Base-by-base conservation (phyloP, 208 protist genomes). In the Acanthamoeba healyi region DNA sequence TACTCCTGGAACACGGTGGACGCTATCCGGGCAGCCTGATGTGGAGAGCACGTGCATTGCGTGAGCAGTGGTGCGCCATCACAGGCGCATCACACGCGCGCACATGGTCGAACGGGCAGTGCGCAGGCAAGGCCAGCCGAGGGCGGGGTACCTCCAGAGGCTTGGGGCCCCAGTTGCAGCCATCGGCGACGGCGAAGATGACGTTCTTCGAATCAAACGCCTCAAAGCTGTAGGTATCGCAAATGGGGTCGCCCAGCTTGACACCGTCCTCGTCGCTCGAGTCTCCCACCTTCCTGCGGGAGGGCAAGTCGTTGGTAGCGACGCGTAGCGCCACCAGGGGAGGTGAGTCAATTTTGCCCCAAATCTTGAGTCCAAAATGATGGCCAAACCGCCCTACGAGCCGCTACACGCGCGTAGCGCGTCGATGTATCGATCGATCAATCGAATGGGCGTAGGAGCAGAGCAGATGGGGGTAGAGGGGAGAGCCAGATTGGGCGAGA, bases 101-200 rank as follows among this genome's bases (percentile, higher is more conserved):
- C n/a, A n/a, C n/a, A n/a, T n/a, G n/a, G n/a, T n/a, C n/a, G n/a
- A n/a, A n/a, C n/a, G n/a, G n/a, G n/a, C n/a, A n/a, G n/a, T n/a
- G n/a, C n/a, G n/a, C n/a, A n/a, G n/a, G n/a, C n/a, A n/a, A n/a
- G n/a, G n/a, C n/a, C 14, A 56, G 88, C 0, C 94, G 84, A 42
- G 61, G 46, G 5, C 36, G 65, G 14, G 88, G 82, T 51, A 93
- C 95, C 94, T 95, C 93, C 6, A 86, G 63, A 10, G 95, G 94
- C 49, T 94, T 42, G 1, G 61, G 29, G 29, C 95, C 95, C 95
- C 95, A 96, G 29, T 93, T 96, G 58, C 95, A 96, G 34, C 95
- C 95, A 51, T 96, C 95, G 2, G 95, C 95, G 6, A 96, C 61
- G 3, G 92, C 94, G 9, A 92, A 84, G 87, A 96, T 93, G 19